Evolutionary conservation across 164 flowering plant genomes (phyloP).

Genomic region (Cinnamomum chago): DNA sequence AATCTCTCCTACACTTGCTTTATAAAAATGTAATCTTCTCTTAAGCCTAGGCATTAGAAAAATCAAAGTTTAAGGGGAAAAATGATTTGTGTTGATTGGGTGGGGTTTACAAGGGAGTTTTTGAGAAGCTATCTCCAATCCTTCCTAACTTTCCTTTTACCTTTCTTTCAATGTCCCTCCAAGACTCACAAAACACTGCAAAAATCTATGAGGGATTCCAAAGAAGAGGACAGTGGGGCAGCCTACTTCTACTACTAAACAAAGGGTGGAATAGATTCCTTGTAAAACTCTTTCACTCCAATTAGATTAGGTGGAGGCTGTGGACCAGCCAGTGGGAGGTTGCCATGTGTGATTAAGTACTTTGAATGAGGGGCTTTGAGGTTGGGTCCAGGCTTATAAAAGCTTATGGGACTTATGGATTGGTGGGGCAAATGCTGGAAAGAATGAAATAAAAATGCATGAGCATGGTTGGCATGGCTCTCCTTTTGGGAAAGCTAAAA

Average conservation of each 20-base stretch:
- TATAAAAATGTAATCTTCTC: constrained; percentile 20
- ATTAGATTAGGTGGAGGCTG: constrained; percentile 17
- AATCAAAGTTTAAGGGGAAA: constrained; percentile 16
- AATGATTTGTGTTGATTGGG: constrained; percentile 39
- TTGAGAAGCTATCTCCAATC: neutral
- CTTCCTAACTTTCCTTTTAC: neutral
- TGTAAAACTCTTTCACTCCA: constrained; percentile 6
- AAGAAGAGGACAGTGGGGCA: constrained; percentile 28
- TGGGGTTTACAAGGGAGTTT: constrained; percentile 22
- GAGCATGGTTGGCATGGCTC: constrained; percentile 52
- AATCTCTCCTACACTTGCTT: constrained; percentile 34
- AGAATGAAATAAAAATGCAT: constrained; percentile 2
- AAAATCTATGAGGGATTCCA: constrained; percentile 13
- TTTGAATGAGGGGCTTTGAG: neutral
- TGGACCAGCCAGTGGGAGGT: constrained; percentile 17
- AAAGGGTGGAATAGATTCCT: constrained; percentile 32
- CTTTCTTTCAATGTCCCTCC: neutral
- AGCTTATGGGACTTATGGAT: neutral
- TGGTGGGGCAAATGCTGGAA: constrained; percentile 9
- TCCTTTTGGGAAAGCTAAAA: constrained; percentile 44
- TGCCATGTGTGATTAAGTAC: constrained; percentile 23
- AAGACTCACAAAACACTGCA: too few species aligned
- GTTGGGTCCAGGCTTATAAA: constrained; percentile 7
- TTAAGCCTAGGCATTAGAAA: constrained; percentile 8
- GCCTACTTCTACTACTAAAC: constrained; percentile 7